phyloP scores from a whole-genome alignment of 305 asterid genomes.

The Petunia hybrid region DNA sequence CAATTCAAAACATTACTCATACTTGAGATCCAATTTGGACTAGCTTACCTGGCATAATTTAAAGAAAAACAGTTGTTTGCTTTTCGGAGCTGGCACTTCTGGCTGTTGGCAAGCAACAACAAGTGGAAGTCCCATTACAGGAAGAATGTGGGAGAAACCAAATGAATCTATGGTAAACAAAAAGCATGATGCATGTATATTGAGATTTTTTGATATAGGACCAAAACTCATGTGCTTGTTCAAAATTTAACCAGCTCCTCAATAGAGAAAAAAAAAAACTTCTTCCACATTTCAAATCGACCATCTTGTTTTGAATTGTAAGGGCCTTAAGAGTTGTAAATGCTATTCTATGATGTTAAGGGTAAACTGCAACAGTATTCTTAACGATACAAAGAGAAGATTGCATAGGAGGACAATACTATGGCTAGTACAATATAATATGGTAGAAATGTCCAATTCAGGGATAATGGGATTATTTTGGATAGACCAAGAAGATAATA shows the following conservation, averaged over 20 bases:
- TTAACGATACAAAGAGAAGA: not conserved
- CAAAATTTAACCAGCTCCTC: not conserved
- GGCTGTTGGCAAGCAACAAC: conserved; percentile 56
- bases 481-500: not conserved
- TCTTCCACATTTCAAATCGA: not conserved
- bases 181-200: conserved; percentile 10
- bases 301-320: not conserved
- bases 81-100: conserved; percentile 43
- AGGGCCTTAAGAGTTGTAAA: not conserved
- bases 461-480: not conserved
- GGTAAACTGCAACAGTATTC: not conserved
- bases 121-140: conserved; percentile 81
- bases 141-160: conserved; percentile 87
- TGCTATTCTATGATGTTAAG: not conserved
- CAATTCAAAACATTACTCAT: not conserved
- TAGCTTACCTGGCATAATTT: conserved; percentile 69
- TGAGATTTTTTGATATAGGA: not conserved
- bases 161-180: conserved; percentile 69
- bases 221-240: not conserved
- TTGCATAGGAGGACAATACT: no score
- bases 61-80: conserved; percentile 46
- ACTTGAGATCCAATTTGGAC: not conserved
- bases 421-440: not conserved
- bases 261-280: not conserved
- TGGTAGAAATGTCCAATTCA: not conserved